These are phyloP conservation scores for Saururus chinensis DNA, from an alignment of 164 flowering plant genomes.

Conservation along the genomic window DNA sequence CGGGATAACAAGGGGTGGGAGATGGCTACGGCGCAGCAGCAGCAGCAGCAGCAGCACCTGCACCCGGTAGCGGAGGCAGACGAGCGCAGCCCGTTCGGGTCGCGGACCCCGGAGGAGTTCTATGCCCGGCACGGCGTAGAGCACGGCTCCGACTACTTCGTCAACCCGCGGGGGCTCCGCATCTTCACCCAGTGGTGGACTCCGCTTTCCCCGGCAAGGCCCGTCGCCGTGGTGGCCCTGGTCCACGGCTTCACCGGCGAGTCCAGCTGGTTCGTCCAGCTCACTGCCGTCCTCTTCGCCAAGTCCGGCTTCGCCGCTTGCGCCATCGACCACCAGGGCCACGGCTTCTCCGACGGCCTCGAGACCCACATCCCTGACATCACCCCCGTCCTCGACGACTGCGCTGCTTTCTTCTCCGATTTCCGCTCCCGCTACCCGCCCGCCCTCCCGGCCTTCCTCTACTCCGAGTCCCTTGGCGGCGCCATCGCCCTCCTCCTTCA, in stretches of 20 bases:
- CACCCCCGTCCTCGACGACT: slow-evolving; percentile 78
- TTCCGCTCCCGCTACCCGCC: slow-evolving; percentile 42
- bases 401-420: slow-evolving; percentile 49
- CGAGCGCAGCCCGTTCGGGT: slow-evolving; percentile 63
- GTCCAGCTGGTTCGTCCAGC: slow-evolving; percentile 72
- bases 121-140: slow-evolving; percentile 59
- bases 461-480: slow-evolving; percentile 91
- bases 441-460: slow-evolving; percentile 61
- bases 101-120: slow-evolving; percentile 44
- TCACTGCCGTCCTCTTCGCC: slow-evolving; percentile 66
- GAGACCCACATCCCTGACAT: slow-evolving; percentile 73
- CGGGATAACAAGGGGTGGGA: too few relatives aligned
- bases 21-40: too few relatives aligned
- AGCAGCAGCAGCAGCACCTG: slow-evolving; percentile 21
- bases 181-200: slow-evolving; percentile 90
- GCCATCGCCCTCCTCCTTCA: slow-evolving; percentile 75
- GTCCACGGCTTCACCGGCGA: slow-evolving; percentile 91
- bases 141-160: slow-evolving; percentile 58
- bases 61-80: slow-evolving; percentile 77
- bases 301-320: slow-evolving; percentile 63
- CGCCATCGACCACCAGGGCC: slow-evolving; percentile 95
- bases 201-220: slow-evolving; percentile 41
- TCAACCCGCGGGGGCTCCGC: slow-evolving; percentile 59
- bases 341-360: slow-evolving; percentile 69
- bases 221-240: slow-evolving; percentile 46